phyloP scores from a whole-genome alignment of 805 yeast species.

The Yamadazyma sp. region DNA sequence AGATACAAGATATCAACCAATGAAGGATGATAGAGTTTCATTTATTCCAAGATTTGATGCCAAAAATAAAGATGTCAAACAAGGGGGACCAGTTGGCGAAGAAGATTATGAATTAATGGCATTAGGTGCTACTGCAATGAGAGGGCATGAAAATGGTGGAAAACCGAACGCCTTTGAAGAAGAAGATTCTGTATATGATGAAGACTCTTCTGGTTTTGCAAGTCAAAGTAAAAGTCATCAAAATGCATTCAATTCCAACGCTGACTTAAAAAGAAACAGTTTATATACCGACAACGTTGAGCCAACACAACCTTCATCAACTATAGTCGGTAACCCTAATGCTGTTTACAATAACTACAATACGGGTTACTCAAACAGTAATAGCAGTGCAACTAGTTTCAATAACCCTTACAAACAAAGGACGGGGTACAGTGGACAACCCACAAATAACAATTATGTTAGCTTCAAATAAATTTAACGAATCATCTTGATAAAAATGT shows the following conservation, averaged over 20 bases:
- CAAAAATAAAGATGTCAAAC: constrained; percentile 17
- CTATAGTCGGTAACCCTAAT: constrained; percentile 39
- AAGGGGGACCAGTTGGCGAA: constrained; percentile 14
- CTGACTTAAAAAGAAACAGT: constrained; percentile 25
- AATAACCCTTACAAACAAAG: constrained; percentile 16
- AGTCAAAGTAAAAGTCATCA: constrained; percentile 11
- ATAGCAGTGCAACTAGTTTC: constrained; percentile 12
- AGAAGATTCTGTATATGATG: constrained; percentile 34
- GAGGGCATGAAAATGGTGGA: constrained; percentile 49
- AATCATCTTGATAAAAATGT: not conserved
- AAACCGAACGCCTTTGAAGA: constrained; percentile 21
- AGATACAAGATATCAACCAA: constrained; percentile 91
- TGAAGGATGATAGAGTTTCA: constrained; percentile 95
- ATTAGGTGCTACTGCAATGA: constrained; percentile 67
- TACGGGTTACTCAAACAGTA: constrained; percentile 8
- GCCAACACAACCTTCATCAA: constrained; percentile 43
- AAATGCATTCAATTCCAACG: constrained; percentile 10
- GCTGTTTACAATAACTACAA: constrained; percentile 17
- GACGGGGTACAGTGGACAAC: constrained; percentile 9
- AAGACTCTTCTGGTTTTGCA: constrained; percentile 18
- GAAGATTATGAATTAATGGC: constrained; percentile 67
- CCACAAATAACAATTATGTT: constrained; percentile 10
- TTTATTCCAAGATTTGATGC: constrained; percentile 70
- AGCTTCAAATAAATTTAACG: constrained; percentile 9
- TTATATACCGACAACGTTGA: constrained; percentile 24